These are phyloP conservation scores for Starmera dryadoides DNA, from an alignment of 805 yeast genomes.

Conservation along the genomic window DNA sequence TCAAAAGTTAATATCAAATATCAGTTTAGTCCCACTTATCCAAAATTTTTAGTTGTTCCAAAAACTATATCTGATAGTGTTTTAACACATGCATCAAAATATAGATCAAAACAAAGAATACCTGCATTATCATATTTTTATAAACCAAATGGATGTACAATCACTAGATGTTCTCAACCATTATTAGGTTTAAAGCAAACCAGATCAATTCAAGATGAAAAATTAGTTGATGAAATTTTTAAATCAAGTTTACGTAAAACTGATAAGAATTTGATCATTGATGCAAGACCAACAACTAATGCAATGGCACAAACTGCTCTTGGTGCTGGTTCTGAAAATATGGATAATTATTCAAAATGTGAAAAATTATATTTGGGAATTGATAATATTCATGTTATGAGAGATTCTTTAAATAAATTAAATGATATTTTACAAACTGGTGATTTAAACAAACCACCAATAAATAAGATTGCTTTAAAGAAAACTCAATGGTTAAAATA, in stretches of 20 bases:
- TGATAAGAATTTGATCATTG: slow-evolving; percentile 67
- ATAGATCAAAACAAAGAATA: slow-evolving; percentile 76
- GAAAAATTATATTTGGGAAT: slow-evolving; percentile 81
- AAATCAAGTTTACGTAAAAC: slow-evolving; percentile 38
- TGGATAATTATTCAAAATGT: slow-evolving; percentile 71
- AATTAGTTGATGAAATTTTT: slow-evolving; percentile 67
- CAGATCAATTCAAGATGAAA: slow-evolving; percentile 89
- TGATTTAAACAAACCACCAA: slow-evolving; percentile 44
- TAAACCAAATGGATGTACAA: slow-evolving; percentile 61
- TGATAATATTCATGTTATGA: slow-evolving; percentile 92
- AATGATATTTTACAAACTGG: slow-evolving; percentile 58
- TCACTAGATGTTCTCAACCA: slow-evolving; percentile 90
- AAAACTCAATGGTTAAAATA: slow-evolving; percentile 79
- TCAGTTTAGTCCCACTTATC: slow-evolving; percentile 70
- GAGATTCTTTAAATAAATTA: slow-evolving; percentile 69
- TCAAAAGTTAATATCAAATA: slow-evolving; percentile 59
- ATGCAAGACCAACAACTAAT: slow-evolving; percentile 87
- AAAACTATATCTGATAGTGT: slow-evolving; percentile 73
- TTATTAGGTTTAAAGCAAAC: slow-evolving; percentile 83
- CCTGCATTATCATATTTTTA: slow-evolving; percentile 80
- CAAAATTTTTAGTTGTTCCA: slow-evolving; percentile 64
- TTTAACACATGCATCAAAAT: slow-evolving; percentile 75
- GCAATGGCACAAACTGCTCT: slow-evolving; percentile 95
- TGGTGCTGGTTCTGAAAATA: slow-evolving; percentile 96
- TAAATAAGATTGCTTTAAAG: slow-evolving; percentile 48